phyloP scores from a whole-genome alignment of 73 alveolate genomes.

The Symbiodinium pilosum region DNA sequence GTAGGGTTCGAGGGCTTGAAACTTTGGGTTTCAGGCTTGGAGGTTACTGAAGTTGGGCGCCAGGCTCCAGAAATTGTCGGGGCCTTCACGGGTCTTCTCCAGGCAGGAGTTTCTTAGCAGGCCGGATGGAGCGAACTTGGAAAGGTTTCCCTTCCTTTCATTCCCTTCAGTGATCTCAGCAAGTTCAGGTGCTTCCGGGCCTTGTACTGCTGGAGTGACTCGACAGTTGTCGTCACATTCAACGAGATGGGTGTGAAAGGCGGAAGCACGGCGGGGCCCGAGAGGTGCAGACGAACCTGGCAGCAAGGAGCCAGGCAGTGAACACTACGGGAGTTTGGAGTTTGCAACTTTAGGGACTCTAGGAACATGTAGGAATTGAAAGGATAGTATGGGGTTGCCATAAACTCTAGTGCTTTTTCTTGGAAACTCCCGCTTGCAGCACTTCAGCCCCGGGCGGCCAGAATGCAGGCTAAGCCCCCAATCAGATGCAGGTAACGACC shows the following conservation, averaged over 20 bases:
- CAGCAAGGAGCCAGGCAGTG: background rate
- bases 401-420: background rate
- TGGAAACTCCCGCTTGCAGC: background rate
- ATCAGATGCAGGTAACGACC: too few relatives aligned
- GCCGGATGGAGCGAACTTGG: too few relatives aligned
- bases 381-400: background rate
- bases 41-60: too few relatives aligned
- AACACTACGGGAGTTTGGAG: background rate
- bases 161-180: too few relatives aligned
- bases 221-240: conserved; percentile 35
- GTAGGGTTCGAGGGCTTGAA: background rate
- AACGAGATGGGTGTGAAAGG: conserved; percentile 52
- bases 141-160: too few relatives aligned
- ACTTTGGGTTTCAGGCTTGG: background rate
- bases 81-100: too few relatives aligned
- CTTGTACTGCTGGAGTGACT: conserved; percentile 75
- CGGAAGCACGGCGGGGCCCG: conserved; percentile 62
- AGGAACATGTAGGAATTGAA: background rate
- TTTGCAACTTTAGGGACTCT: background rate
- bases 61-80: too few relatives aligned
- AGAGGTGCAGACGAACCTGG: conserved; percentile 4
- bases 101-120: too few relatives aligned
- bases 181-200: too few relatives aligned
- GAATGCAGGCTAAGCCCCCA: too few relatives aligned
- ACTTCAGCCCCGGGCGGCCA: too few relatives aligned